phyloP scores from a whole-genome alignment of 768 basidiomycete species.

The Trametes meyenii region DNA sequence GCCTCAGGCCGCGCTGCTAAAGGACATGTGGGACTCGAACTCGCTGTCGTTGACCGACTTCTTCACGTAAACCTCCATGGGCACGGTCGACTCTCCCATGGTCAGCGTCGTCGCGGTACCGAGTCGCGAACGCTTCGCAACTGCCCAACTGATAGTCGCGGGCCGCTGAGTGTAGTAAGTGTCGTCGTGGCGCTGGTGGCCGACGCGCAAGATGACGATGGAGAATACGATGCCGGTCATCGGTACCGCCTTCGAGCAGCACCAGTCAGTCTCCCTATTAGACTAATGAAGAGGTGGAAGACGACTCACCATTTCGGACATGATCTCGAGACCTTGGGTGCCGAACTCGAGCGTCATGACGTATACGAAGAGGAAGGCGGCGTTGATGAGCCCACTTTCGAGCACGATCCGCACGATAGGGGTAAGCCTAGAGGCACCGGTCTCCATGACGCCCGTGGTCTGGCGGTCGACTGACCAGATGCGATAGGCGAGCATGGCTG shows the following conservation, averaged over 20 bases:
- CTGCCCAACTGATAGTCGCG: background rate
- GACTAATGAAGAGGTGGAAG: too few relatives aligned
- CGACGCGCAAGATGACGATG: constrained; percentile 17
- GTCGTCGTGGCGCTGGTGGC: constrained; percentile 7
- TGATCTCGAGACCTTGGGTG: constrained; percentile 18
- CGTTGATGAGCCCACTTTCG: constrained; percentile 24
- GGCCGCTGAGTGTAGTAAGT: background rate
- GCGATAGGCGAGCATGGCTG: constrained; percentile 17
- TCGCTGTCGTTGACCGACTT: background rate
- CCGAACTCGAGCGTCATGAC: constrained; percentile 18
- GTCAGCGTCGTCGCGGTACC: background rate
- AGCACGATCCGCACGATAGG: constrained; percentile 22
- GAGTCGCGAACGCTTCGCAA: background rate
- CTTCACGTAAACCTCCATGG: background rate
- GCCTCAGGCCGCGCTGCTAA: background rate
- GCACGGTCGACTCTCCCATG: background rate
- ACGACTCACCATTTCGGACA: constrained; percentile 17
- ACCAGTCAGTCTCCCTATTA: background rate
- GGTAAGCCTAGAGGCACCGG: background rate
- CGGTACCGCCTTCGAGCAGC: background rate
- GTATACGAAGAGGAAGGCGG: constrained; percentile 21
- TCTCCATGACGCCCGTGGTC: background rate
- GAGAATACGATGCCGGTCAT: constrained; percentile 14
- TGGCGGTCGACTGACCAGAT: constrained; percentile 18
- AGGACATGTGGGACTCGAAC: background rate